A percentile compares a stretch with the other conserved stretches of the same genome.
These are phyloP conservation scores for Juncus inflexus DNA, from an alignment of 176 grass and related monocot genomes.

Conservation along the genomic window DNA sequence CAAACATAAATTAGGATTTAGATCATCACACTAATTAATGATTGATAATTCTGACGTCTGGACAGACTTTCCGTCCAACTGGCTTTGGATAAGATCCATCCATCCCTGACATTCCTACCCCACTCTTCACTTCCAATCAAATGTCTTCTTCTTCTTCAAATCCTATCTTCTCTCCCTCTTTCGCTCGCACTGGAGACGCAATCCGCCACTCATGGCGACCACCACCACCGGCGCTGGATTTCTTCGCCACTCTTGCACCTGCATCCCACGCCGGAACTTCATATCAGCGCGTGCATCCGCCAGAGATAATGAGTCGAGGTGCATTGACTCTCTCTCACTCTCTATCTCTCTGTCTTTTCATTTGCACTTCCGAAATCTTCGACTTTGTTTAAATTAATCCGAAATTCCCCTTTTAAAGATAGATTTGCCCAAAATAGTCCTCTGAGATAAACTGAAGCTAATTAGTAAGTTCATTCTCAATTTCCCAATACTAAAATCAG, in stretches of 20 bases:
- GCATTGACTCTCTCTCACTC: slow-evolving; percentile 5
- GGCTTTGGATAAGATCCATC: no score
- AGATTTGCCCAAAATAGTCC: not conserved
- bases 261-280: not conserved
- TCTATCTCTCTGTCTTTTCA: not conserved
- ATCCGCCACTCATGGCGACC: not conserved
- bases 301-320: slow-evolving; percentile 16
- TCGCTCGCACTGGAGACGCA: not conserved
- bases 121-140: not conserved
- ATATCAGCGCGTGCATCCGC: not conserved
- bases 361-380: no score
- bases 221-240: not conserved
- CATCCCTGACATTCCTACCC: no score
- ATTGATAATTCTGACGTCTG: no score
- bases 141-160: not conserved
- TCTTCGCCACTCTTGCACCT: not conserved
- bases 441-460: not conserved
- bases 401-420: not conserved
- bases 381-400: not conserved
- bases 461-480: not conserved
- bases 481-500: not conserved
- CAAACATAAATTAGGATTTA: no score
- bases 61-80: no score
- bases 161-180: not conserved
- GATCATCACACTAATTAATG: no score